Evolutionary conservation across 106 monocot genomes (phyloP).

Genomic region (Platanthera guangdongensis): DNA sequence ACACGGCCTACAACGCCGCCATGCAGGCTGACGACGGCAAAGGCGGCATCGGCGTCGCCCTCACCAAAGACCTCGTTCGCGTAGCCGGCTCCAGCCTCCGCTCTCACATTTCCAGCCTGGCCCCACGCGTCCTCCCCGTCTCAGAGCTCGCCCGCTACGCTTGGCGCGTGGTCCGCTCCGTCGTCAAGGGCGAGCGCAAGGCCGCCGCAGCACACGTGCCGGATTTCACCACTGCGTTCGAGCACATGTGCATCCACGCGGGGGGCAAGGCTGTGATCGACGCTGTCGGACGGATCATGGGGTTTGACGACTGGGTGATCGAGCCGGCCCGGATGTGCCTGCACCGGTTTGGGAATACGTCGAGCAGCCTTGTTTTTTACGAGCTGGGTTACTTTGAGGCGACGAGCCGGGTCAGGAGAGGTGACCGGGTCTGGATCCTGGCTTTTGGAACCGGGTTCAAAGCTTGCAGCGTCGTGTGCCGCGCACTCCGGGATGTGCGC

Average conservation of each 20-base stretch:
- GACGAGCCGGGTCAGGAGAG: slow-evolving; percentile 31
- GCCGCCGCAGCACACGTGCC: slow-evolving; percentile 27
- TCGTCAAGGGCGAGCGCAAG: background rate
- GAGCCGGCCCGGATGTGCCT: slow-evolving; percentile 64
- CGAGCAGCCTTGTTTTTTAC: slow-evolving; percentile 62
- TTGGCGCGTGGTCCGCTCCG: background rate
- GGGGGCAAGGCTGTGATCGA: slow-evolving; percentile 62
- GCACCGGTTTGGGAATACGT: slow-evolving; percentile 76
- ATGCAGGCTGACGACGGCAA: slow-evolving; percentile 31
- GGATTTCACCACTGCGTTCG: slow-evolving; percentile 46
- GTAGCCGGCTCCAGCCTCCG: slow-evolving; percentile 31
- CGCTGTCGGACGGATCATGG: slow-evolving; percentile 23
- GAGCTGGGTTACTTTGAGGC: slow-evolving; percentile 72
- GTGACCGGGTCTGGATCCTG: slow-evolving; percentile 66
- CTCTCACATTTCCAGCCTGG: slow-evolving; percentile 25
- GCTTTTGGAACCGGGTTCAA: slow-evolving; percentile 68
- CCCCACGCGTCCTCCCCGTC: slow-evolving; percentile 32
- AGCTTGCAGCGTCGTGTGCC: slow-evolving; percentile 49
- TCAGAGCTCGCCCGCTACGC: slow-evolving; percentile 17
- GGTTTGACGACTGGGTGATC: slow-evolving; percentile 17
- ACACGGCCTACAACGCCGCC: slow-evolving; percentile 33
- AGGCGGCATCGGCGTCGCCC: slow-evolving; percentile 24
- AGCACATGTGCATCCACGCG: slow-evolving; percentile 55
- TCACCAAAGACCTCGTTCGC: slow-evolving; percentile 37
- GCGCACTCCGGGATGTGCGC: slow-evolving; percentile 15